Evolutionary conservation across 306 rosid genomes (phyloP).

Genomic region (Carpinus viminea): DNA sequence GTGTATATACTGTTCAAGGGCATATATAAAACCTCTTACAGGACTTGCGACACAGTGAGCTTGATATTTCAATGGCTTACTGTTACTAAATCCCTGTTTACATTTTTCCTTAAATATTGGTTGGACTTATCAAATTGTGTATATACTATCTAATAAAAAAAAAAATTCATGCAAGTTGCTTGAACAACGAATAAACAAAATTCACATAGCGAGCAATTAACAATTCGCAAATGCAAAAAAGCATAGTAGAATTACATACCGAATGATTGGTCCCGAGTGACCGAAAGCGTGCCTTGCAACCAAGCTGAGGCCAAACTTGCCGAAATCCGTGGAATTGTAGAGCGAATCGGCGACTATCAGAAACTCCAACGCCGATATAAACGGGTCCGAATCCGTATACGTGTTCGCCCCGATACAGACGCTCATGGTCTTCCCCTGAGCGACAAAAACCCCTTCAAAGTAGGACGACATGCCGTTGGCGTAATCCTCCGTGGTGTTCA

Average conservation of each 20-base stretch:
- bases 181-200: neutral
- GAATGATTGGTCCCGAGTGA: slow-evolving; percentile 52
- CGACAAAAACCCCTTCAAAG: slow-evolving; percentile 74
- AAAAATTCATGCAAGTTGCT: neutral
- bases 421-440: slow-evolving; percentile 59
- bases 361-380: slow-evolving; percentile 78
- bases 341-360: slow-evolving; percentile 52
- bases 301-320: slow-evolving; percentile 41
- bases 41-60: slow-evolving; percentile 83
- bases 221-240: neutral
- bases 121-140: neutral
- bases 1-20: slow-evolving; percentile 33
- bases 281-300: slow-evolving; percentile 70
- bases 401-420: slow-evolving; percentile 71
- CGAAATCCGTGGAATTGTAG: slow-evolving; percentile 76
- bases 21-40: slow-evolving; percentile 41
- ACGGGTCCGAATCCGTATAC: slow-evolving; percentile 82
- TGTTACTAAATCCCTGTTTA: slow-evolving; percentile 73
- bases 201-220: neutral
- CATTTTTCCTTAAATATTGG: slow-evolving; percentile 21
- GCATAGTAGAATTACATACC: slow-evolving; percentile 40
- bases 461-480: slow-evolving; percentile 34
- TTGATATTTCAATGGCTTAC: slow-evolving; percentile 30
- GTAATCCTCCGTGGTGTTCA: slow-evolving; percentile 73
- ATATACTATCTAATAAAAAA: neutral